These are phyloP conservation scores for Candida anglica DNA, from an alignment of 805 yeast genomes.

Conservation along the genomic window DNA sequence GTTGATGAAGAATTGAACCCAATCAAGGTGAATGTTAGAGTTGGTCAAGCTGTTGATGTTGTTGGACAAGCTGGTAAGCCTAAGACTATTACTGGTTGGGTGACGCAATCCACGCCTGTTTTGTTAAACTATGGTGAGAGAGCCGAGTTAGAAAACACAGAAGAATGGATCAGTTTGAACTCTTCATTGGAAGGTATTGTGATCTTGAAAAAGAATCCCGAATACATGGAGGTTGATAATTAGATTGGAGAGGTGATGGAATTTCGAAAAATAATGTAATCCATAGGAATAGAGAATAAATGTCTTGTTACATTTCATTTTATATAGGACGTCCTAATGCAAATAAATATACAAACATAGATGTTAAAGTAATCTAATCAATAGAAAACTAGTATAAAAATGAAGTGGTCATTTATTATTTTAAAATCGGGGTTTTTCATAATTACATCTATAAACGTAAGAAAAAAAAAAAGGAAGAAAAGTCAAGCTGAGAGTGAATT, in stretches of 20 bases:
- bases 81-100: slow-evolving; percentile 99
- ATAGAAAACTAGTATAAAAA: no score
- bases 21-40: slow-evolving; percentile 92
- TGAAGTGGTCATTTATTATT: no score
- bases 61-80: slow-evolving; percentile 99
- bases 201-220: slow-evolving; percentile 87
- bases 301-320: no score
- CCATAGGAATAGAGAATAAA: no score
- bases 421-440: no score
- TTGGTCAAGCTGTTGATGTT: slow-evolving; percentile 97
- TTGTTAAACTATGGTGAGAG: slow-evolving; percentile 90
- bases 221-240: slow-evolving; percentile 60
- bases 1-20: slow-evolving; percentile 90
- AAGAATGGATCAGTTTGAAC: slow-evolving; percentile 82
- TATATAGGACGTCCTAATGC: no score
- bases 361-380: no score
- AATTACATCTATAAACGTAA: no score
- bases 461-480: no score
- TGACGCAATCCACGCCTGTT: slow-evolving; percentile 97
- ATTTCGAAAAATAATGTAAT: no score
- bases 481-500: no score
- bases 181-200: slow-evolving; percentile 90
- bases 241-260: slow-evolving; percentile 5
- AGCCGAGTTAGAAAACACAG: slow-evolving; percentile 88
- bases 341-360: no score